Conservation (phyloP, 1,284 basidiomycete genomes). For the Bjerkandera adusta region DNA sequence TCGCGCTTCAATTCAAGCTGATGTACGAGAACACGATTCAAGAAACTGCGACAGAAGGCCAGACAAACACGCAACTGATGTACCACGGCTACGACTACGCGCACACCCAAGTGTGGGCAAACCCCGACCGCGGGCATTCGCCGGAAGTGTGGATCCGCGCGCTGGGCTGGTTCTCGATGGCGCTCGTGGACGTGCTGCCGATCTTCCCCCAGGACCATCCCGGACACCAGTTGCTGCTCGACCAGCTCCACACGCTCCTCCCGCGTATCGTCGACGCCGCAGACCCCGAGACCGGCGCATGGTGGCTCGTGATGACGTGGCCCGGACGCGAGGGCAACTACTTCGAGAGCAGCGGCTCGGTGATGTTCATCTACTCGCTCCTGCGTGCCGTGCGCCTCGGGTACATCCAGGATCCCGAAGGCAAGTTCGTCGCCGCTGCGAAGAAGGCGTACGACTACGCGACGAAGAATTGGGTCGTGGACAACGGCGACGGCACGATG, state of each 20-base stretch:
- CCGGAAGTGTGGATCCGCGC: slow-evolving; percentile 50
- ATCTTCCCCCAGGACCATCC: slow-evolving; percentile 34
- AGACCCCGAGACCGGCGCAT: slow-evolving; percentile 39
- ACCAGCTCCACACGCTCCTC: slow-evolving; percentile 33
- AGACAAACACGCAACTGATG: slow-evolving; percentile 41
- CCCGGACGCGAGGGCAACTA: slow-evolving; percentile 46
- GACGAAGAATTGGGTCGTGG: slow-evolving; percentile 38
- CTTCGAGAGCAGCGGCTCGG: slow-evolving; percentile 46
- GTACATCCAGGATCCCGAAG: too few species aligned
- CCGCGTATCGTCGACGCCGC: slow-evolving; percentile 39
- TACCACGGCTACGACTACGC: slow-evolving; percentile 51
- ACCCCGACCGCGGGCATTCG: slow-evolving; percentile 42
- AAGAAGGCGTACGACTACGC: slow-evolving; percentile 45
- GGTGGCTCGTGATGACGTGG: slow-evolving; percentile 50
- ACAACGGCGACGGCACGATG: slow-evolving; percentile 43
- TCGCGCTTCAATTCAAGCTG: too few species aligned
- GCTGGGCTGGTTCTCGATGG: slow-evolving; percentile 50
- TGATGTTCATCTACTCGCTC: slow-evolving; percentile 48
- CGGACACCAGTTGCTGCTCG: slow-evolving; percentile 31
- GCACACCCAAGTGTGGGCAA: slow-evolving; percentile 42
- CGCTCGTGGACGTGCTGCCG: slow-evolving; percentile 45
- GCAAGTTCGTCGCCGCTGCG: slow-evolving; percentile 35
- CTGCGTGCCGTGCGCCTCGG: slow-evolving; percentile 43
- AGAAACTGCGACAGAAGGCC: too few species aligned
- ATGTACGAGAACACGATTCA: too few species aligned